phyloP scores from a whole-genome alignment of 2,329 filamentous ascomycete species.

The Colletotrichum graminicola region DNA sequence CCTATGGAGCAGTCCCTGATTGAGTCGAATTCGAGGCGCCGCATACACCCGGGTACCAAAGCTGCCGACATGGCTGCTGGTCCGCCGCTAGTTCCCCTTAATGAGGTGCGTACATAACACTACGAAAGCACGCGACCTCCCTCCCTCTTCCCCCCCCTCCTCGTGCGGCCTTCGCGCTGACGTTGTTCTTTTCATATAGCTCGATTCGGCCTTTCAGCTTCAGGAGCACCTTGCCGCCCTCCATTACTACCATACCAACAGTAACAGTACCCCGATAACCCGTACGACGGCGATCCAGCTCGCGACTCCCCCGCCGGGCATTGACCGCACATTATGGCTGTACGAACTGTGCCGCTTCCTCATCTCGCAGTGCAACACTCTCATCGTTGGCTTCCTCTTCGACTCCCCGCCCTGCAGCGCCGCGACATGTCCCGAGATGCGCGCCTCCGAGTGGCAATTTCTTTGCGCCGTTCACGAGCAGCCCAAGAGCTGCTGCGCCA shows the following conservation, averaged over 20 bases:
- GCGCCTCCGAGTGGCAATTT: conserved; percentile 98
- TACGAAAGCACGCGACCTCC: not conserved
- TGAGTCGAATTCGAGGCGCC: conserved; percentile 81
- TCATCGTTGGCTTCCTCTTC: conserved; percentile 93
- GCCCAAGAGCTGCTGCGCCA: conserved; percentile 96
- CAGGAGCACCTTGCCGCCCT: conserved; percentile 97
- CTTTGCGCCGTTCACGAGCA: conserved; percentile 97
- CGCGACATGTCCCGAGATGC: conserved; percentile 95
- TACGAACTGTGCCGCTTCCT: conserved; percentile 98
- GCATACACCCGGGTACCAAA: conserved; percentile 93
- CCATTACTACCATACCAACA: conserved; percentile 82
- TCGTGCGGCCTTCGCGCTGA: not conserved
- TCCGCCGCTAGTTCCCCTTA: conserved; percentile 86
- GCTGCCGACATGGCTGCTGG: conserved; percentile 94
- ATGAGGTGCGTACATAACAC: conserved; percentile 71
- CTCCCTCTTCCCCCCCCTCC: conserved; percentile 23
- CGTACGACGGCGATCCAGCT: conserved; percentile 81
- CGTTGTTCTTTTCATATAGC: conserved; percentile 62
- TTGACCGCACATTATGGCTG: conserved; percentile 92
- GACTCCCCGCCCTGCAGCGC: conserved; percentile 91
- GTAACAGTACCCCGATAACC: conserved; percentile 77
- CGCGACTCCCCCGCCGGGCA: conserved; percentile 81
- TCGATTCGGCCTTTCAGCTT: conserved; percentile 96
- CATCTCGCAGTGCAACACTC: conserved; percentile 91
- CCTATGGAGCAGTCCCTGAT: conserved; percentile 73